Evolutionary conservation across 805 yeast species (phyloP), one percentile per base, ranked within the genome.

Genomic region (Myxozyma kluyveri): DNA sequence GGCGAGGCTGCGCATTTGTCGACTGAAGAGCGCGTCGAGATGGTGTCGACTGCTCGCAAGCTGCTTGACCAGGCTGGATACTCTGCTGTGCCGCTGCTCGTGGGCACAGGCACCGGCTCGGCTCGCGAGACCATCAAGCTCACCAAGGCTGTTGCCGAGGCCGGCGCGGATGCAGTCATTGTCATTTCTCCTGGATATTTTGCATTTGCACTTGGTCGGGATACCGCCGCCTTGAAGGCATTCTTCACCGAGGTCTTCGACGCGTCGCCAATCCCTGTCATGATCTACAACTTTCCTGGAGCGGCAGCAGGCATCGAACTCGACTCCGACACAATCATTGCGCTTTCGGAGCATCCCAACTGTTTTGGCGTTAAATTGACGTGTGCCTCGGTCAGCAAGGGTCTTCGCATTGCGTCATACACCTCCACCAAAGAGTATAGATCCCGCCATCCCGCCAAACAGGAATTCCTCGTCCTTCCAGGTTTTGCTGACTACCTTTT

Each of bases 401-500:
- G 78, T 29, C 68, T 77, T 19, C 72, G 72, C 40, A 73, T 76
- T 59, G 70, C 75, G 76, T 1, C 66, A 33, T 35, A 52, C 71
- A 29, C 72, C 70, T 60, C 70, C 69, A 40, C 70, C 65, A 29
- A 69, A 32, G 53, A 32, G 19, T 54, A 54, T 52, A 38, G 29
- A 73, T 50, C 61, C 61, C 47, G 63, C 62, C 42, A 71, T 18
- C 49, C 57, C 23, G 6, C 31, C 22, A 52, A 49, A 49, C 54
- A 70, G 54, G 68, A 75, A 59, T 79, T 78, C 66, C 54, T 65
- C 18, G 63, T 72, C 26, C 70, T 76, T 56, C 75, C 80, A 4
- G 83, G 83, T 10, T 67, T 76, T 26, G 80, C 81, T 31, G 81
- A 79, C 62, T 64, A 76, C 39, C 65, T 79, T 24, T 63, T 77